Conservation (phyloP, 495 filamentous ascomycete genomes). For the Annulohypoxylon bovei region DNA sequence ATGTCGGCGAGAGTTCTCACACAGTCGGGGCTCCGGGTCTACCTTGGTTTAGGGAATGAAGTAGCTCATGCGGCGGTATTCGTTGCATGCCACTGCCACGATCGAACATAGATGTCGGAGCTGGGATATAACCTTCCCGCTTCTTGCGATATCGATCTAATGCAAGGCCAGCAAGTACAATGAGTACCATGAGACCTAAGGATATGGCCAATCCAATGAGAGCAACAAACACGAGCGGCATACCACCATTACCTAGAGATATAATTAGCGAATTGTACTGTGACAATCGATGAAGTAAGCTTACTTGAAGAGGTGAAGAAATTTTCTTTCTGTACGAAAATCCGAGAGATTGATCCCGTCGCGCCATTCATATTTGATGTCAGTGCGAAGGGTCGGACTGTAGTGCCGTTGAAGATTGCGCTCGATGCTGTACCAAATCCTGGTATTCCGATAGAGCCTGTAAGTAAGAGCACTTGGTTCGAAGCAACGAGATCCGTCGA, state of each 20-base stretch:
- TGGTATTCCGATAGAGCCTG: slow-evolving; percentile 79
- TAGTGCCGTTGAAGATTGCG: slow-evolving; percentile 83
- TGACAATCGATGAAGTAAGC: slow-evolving; percentile 40
- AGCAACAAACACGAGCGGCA: slow-evolving; percentile 87
- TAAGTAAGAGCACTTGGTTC: slow-evolving; percentile 78
- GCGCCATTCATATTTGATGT: slow-evolving; percentile 69
- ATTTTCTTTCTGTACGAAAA: slow-evolving; percentile 80
- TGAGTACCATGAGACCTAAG: slow-evolving; percentile 83
- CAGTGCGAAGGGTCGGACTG: slow-evolving; percentile 80
- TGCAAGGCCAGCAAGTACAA: slow-evolving; percentile 85
- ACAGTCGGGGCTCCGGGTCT: slow-evolving; percentile 55
- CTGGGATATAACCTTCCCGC: slow-evolving; percentile 86
- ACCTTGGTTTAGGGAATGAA: slow-evolving; percentile 61
- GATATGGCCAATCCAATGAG: slow-evolving; percentile 93
- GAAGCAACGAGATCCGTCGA: slow-evolving; percentile 68
- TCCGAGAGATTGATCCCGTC: slow-evolving; percentile 67
- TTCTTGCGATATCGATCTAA: slow-evolving; percentile 84
- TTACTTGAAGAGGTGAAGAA: slow-evolving; percentile 57
- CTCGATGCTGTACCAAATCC: slow-evolving; percentile 84
- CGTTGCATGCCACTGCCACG: slow-evolving; percentile 78
- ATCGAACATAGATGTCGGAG: slow-evolving; percentile 77
- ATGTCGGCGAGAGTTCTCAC: slow-evolving; percentile 30
- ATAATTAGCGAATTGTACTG: slow-evolving; percentile 45
- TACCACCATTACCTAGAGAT: slow-evolving; percentile 58
- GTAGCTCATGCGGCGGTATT: slow-evolving; percentile 83